A percentile compares a stretch with the other conserved stretches of the same genome.
Conservation (phyloP, 306 rosid genomes). For the Crataegus laevigata region DNA sequence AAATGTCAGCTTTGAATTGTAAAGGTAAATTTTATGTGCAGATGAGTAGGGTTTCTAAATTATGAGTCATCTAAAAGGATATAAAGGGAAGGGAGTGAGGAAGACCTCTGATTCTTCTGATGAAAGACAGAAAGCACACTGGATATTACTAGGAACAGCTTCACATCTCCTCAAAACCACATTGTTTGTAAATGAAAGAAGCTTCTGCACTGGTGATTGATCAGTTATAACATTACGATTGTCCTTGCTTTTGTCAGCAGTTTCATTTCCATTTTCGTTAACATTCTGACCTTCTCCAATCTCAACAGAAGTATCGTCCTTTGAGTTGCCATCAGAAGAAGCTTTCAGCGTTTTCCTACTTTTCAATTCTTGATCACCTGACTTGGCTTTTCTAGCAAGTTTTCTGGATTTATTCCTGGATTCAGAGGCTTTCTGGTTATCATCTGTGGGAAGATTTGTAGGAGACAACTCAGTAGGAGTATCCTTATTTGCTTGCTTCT, state of each 20-base stretch:
- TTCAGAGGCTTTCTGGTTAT: slow-evolving; percentile 9
- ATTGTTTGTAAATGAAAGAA: slow-evolving; percentile 18
- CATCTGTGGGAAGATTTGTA: slow-evolving; percentile 19
- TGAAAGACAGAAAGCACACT: slow-evolving; percentile 74
- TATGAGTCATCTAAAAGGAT: not conserved
- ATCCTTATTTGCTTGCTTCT: slow-evolving; percentile 22
- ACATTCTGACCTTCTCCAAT: slow-evolving; percentile 5
- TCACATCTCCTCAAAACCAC: slow-evolving; percentile 43
- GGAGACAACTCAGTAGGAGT: slow-evolving; percentile 16
- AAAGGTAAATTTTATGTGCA: not conserved
- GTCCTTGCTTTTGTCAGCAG: slow-evolving; percentile 11
- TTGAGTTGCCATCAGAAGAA: slow-evolving; percentile 23
- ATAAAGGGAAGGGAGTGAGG: not conserved
- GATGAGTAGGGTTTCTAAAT: not conserved
- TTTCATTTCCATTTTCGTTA: slow-evolving; percentile 15
- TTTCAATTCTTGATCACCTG: slow-evolving; percentile 16
- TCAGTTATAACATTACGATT: slow-evolving; percentile 21
- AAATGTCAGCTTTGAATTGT: slow-evolving; percentile 1
- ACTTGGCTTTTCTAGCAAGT: slow-evolving; percentile 18
- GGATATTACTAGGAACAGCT: slow-evolving; percentile 20
- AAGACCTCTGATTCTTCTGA: slow-evolving; percentile 81
- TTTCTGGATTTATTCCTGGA: slow-evolving; percentile 11
- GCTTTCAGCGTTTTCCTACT: slow-evolving; percentile 29
- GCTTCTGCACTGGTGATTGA: slow-evolving; percentile 24
- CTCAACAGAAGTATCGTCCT: not conserved